Conservation (phyloP, 1,139 yeast species). For the Zygosaccharomyces sapae region DNA sequence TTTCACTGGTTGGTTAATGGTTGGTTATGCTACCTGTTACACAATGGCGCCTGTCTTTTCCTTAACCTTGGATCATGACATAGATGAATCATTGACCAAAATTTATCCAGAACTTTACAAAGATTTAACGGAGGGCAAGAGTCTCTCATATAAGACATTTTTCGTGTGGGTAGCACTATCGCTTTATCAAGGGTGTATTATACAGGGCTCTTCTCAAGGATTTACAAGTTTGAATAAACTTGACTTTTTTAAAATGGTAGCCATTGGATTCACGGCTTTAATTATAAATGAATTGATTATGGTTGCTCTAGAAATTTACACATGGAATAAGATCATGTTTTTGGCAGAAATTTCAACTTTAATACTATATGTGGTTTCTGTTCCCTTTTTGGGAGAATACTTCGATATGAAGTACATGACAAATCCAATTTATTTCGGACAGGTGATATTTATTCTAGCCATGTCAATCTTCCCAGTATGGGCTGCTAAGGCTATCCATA, state of each 20-base stretch:
- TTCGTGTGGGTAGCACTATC: slow-evolving; percentile 89
- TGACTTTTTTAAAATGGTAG: slow-evolving; percentile 71
- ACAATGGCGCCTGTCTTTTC: slow-evolving; percentile 99
- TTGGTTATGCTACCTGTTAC: slow-evolving; percentile 93
- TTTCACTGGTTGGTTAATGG: slow-evolving; percentile 96
- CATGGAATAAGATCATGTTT: slow-evolving; percentile 81
- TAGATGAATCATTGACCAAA: slow-evolving; percentile 82
- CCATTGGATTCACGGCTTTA: slow-evolving; percentile 75
- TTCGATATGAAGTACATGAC: slow-evolving; percentile 66
- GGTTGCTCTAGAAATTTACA: slow-evolving; percentile 89
- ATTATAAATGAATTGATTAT: slow-evolving; percentile 81
- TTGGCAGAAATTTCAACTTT: slow-evolving; percentile 69
- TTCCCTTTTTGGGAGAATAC: slow-evolving; percentile 82
- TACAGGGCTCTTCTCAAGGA: slow-evolving; percentile 75
- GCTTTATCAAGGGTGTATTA: slow-evolving; percentile 76
- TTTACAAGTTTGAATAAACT: slow-evolving; percentile 59
- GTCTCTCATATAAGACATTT: slow-evolving; percentile 81
- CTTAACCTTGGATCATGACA: slow-evolving; percentile 84
- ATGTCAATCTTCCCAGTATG: slow-evolving; percentile 86
- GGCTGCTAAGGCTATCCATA: slow-evolving; percentile 69
- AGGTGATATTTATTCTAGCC: slow-evolving; percentile 56
- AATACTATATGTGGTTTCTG: slow-evolving; percentile 60
- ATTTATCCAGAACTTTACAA: slow-evolving; percentile 92
- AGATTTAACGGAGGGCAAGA: slow-evolving; percentile 83
- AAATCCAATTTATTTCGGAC: slow-evolving; percentile 64